Percentiles rank a stretch among this genome's conserved stretches.
These are phyloP conservation scores for Colletotrichum musicola DNA, from an alignment of 2,329 filamentous ascomycete species.

Conservation along the genomic window DNA sequence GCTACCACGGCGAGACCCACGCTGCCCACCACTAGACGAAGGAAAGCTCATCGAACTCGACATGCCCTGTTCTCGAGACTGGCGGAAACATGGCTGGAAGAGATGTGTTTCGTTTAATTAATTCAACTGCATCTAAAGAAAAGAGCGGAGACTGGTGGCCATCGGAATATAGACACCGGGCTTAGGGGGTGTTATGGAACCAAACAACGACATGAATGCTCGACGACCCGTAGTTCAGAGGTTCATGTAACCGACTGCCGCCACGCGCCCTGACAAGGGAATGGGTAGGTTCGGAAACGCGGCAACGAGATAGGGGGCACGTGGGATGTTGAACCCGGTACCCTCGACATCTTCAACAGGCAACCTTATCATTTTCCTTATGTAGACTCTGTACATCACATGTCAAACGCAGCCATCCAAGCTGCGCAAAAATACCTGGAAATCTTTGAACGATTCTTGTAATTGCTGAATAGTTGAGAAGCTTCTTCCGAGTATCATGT, in stretches of 20 bases:
- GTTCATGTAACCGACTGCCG: constrained; percentile 25
- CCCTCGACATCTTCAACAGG: constrained; percentile 17
- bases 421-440: constrained; percentile 36
- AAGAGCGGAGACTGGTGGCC: constrained; percentile 26
- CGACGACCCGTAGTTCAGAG: constrained; percentile 32
- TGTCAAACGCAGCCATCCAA: constrained; percentile 31
- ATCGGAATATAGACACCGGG: constrained; percentile 33
- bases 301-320: constrained; percentile 17
- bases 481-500: too few relatives aligned
- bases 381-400: constrained; percentile 42
- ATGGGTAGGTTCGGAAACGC: constrained; percentile 16
- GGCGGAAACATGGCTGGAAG: not conserved
- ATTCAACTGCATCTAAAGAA: constrained; percentile 38
- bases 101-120: constrained; percentile 25
- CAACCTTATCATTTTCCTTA: constrained; percentile 40
- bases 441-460: constrained; percentile 7
- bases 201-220: constrained; percentile 31
- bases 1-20: constrained; percentile 81
- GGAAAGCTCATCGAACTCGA: constrained; percentile 2
- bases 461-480: not conserved
- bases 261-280: constrained; percentile 5
- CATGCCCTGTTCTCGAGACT: constrained; percentile 12
- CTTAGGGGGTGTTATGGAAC: constrained; percentile 25
- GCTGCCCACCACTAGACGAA: constrained; percentile 69
- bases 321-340: constrained; percentile 23